phyloP scores from a whole-genome alignment of 2,329 filamentous ascomycete species.

The Fusarium sterilihyphosum region DNA sequence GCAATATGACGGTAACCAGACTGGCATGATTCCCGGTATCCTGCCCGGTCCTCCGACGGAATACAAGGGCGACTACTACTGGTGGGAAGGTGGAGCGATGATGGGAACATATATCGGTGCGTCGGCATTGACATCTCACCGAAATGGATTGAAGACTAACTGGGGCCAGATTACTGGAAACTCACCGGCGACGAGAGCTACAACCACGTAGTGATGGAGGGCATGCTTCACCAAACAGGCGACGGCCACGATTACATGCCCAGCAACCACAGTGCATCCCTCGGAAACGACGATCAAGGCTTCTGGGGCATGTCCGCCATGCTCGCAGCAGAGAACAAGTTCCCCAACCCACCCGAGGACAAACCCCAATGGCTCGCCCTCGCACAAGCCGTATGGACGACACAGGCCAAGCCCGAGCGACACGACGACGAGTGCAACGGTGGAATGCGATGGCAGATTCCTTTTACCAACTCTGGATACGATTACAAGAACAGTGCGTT shows the following conservation, averaged over 20 bases:
- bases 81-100: slow-evolving; percentile 78
- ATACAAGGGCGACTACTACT: slow-evolving; percentile 69
- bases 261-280: slow-evolving; percentile 64
- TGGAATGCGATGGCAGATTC: slow-evolving; percentile 82
- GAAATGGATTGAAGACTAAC: background rate
- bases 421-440: slow-evolving; percentile 72
- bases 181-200: slow-evolving; percentile 72
- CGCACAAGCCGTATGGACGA: slow-evolving; percentile 76
- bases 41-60: slow-evolving; percentile 63
- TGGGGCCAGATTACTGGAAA: slow-evolving; percentile 68
- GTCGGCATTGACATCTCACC: background rate
- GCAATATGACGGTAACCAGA: slow-evolving; percentile 61
- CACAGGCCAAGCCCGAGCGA: slow-evolving; percentile 67
- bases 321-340: slow-evolving; percentile 72
- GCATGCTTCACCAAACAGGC: slow-evolving; percentile 68
- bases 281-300: slow-evolving; percentile 76
- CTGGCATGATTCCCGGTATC: slow-evolving; percentile 65
- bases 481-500: slow-evolving; percentile 74
- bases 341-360: slow-evolving; percentile 65
- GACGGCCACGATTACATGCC: slow-evolving; percentile 68
- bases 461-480: slow-evolving; percentile 77
- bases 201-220: slow-evolving; percentile 66
- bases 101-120: slow-evolving; percentile 71
- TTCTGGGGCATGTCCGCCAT: slow-evolving; percentile 77
- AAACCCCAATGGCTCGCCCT: slow-evolving; percentile 71